phyloP scores from a whole-genome alignment of 805 yeast genomes.

The Lipomyces mesembrius region DNA sequence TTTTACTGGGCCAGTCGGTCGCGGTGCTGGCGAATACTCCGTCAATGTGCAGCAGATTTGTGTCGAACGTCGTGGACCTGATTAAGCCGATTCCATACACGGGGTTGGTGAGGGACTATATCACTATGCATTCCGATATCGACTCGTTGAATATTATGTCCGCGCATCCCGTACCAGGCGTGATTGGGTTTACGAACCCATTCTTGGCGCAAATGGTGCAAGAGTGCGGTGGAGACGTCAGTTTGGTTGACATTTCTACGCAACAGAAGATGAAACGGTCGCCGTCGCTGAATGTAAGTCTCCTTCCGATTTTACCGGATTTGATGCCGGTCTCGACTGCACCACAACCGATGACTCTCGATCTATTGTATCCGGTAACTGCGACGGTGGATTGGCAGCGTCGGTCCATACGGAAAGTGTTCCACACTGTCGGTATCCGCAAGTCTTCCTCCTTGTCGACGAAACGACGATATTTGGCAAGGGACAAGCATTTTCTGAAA shows the following conservation, averaged over 20 bases:
- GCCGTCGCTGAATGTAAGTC: conserved; percentile 31
- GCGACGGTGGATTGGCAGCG: conserved; percentile 33
- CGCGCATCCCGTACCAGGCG: conserved; percentile 29
- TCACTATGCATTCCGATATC: conserved; percentile 32
- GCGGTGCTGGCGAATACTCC: conserved; percentile 31
- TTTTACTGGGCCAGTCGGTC: conserved; percentile 28
- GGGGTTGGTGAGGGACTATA: conserved; percentile 32
- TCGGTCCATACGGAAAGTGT: conserved; percentile 22
- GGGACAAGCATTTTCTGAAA: conserved; percentile 26
- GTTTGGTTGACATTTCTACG: conserved; percentile 17
- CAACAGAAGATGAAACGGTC: conserved; percentile 1
- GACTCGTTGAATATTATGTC: conserved; percentile 21
- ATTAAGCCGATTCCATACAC: conserved; percentile 35
- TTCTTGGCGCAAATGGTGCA: conserved; percentile 27
- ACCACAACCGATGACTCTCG: conserved; percentile 29
- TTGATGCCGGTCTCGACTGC: conserved; percentile 28
- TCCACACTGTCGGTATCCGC: conserved; percentile 21
- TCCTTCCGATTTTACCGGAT: conserved; percentile 32
- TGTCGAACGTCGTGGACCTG: conserved; percentile 28
- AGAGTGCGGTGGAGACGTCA: conserved; percentile 18
- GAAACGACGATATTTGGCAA: conserved; percentile 16
- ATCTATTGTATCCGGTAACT: conserved; percentile 33
- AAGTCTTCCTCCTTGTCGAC: conserved; percentile 5
- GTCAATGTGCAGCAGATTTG: conserved; percentile 27
- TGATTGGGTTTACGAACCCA: conserved; percentile 35